phyloP scores from a whole-genome alignment of 768 basidiomycete genomes.

The Pleurotus pulmonarius region DNA sequence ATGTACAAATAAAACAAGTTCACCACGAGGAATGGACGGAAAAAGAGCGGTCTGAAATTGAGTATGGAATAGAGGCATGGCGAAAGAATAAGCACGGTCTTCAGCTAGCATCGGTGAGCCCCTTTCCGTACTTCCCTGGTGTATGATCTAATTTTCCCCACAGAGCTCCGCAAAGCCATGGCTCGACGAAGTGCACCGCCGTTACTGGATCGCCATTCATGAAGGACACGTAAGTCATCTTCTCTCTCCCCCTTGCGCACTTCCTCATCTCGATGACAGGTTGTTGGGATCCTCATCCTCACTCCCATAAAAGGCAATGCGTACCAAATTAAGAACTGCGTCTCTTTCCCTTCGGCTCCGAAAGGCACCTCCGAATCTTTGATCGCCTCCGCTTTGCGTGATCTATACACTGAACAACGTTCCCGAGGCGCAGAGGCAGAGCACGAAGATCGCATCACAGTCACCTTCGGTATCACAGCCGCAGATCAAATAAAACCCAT shows the following conservation, averaged over 20 bases:
- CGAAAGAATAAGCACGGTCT: conserved; percentile 47
- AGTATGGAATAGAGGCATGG: conserved; percentile 56
- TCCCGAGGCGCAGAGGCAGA: conserved; percentile 17
- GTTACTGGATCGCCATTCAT: conserved; percentile 52
- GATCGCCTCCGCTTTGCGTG: conserved; percentile 43
- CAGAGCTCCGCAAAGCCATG: conserved; percentile 49
- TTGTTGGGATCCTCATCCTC: conserved; percentile 50
- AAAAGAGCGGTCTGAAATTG: conserved; percentile 41
- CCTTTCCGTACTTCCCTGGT: neutral
- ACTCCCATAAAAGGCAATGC: conserved; percentile 40
- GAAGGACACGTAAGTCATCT: conserved; percentile 20
- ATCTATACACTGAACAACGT: conserved; percentile 22
- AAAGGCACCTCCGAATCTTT: conserved; percentile 52
- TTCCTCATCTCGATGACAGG: conserved; percentile 16
- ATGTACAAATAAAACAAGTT: conserved; percentile 47
- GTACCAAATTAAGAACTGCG: conserved; percentile 55
- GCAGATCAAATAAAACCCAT: conserved; percentile 33
- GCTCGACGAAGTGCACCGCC: conserved; percentile 50
- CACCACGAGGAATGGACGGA: conserved; percentile 34
- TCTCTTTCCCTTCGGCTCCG: conserved; percentile 49
- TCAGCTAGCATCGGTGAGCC: conserved; percentile 48
- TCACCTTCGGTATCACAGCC: conserved; percentile 49
- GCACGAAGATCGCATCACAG: conserved; percentile 15
- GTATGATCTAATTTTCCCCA: too few relatives aligned
- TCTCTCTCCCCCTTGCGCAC: neutral